These are phyloP conservation scores for Ganoderma resinaceum DNA, from an alignment of 1,284 basidiomycete species.

Conservation along the genomic window DNA sequence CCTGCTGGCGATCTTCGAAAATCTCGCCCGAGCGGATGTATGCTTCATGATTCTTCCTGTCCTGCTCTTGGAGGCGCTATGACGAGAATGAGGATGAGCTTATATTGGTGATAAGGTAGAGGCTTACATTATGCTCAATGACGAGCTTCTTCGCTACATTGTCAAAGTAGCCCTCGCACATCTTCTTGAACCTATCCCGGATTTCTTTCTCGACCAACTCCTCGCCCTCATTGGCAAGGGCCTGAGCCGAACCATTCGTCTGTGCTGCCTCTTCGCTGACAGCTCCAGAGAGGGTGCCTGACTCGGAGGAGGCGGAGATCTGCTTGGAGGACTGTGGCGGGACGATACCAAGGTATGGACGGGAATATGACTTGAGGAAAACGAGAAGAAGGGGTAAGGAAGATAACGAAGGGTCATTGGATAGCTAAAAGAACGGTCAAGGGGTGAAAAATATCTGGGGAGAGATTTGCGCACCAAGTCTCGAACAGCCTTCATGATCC, in stretches of 20 bases:
- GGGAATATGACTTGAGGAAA: conserved; percentile 85
- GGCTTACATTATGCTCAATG: conserved; percentile 86
- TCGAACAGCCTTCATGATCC: conserved; percentile 84
- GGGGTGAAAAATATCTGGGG: conserved; percentile 5
- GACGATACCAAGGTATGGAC: conserved; percentile 80
- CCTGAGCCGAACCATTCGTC: conserved; percentile 49
- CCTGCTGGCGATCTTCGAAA: conserved; percentile 98
- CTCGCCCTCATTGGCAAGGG: conserved; percentile 58
- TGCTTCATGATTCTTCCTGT: conserved; percentile 95
- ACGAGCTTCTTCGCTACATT: conserved; percentile 90
- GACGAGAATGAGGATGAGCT: neutral
- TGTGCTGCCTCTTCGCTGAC: conserved; percentile 46
- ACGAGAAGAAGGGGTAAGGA: conserved; percentile 86
- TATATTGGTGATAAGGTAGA: conserved; percentile 7
- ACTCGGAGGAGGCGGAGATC: conserved; percentile 57
- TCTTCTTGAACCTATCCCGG: conserved; percentile 88
- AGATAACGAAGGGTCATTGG: conserved; percentile 85
- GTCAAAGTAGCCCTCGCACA: conserved; percentile 95
- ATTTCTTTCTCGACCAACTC: conserved; percentile 86
- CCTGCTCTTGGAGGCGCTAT: conserved; percentile 95
- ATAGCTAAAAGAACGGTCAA: conserved; percentile 60
- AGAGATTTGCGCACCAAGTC: conserved; percentile 69
- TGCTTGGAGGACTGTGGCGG: conserved; percentile 63
- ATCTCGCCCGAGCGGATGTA: conserved; percentile 99
- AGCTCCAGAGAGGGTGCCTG: conserved; percentile 57